A percentile compares a stretch with the other conserved stretches of the same genome.
Evolutionary conservation across 371 early-diverging fungal species (phyloP).

Genomic region (Mortierella sp.): DNA sequence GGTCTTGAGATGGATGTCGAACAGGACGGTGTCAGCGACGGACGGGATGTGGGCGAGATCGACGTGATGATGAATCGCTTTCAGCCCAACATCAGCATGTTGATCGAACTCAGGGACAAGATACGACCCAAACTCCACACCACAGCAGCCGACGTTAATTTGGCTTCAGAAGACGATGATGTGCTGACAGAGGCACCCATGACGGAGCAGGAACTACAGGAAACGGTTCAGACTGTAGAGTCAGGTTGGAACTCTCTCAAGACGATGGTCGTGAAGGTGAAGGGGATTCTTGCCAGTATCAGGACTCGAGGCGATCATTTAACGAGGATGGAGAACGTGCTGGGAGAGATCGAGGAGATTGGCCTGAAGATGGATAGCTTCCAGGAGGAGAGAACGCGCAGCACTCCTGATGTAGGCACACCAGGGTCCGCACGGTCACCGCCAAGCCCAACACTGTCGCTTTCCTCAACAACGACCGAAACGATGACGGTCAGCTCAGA

Average conservation of each 20-base stretch:
- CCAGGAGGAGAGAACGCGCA: constrained; percentile 45
- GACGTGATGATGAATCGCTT: constrained; percentile 61
- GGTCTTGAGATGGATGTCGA: constrained; percentile 62
- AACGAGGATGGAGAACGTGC: constrained; percentile 57
- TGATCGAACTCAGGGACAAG: constrained; percentile 61
- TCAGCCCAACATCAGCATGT: constrained; percentile 62
- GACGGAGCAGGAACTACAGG: constrained; percentile 35
- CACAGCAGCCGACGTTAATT: constrained; percentile 4
- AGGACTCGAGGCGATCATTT: constrained; percentile 54
- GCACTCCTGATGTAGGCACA: constrained; percentile 10
- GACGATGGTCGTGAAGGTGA: constrained; percentile 49
- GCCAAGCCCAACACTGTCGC: constrained; percentile 34
- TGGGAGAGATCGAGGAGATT: constrained; percentile 56
- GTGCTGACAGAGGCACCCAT: constrained; percentile 2
- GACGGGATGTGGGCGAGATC: constrained; percentile 59
- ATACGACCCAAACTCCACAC: constrained; percentile 48
- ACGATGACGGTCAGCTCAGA: constrained; percentile 24
- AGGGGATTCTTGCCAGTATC: constrained; percentile 48
- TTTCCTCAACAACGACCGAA: constrained; percentile 20
- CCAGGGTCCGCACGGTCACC: constrained; percentile 11
- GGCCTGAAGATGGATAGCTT: constrained; percentile 51
- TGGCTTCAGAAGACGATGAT: background rate
- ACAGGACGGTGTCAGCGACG: constrained; percentile 42
- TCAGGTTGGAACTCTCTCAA: constrained; percentile 52
- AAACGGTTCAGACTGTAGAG: constrained; percentile 29